Evolutionary conservation across 176 grass and related monocot species (phyloP).

Genomic region (Musa itinerans): DNA sequence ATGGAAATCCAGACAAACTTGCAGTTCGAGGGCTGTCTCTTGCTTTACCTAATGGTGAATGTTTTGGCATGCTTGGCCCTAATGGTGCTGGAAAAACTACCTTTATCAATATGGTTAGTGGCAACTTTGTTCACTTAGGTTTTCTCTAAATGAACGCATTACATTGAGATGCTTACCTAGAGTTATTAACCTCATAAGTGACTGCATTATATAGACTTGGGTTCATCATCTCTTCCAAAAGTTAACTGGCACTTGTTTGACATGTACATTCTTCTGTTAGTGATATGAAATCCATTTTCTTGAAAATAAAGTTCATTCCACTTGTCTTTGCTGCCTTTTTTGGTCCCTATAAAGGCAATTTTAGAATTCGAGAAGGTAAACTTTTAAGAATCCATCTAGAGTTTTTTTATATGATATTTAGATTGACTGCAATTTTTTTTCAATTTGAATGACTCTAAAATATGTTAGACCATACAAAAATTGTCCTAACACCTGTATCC

Average conservation of each 20-base stretch:
- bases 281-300: background rate
- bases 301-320: background rate
- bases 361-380: background rate
- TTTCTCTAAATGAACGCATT: no score
- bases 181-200: background rate
- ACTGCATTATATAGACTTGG: background rate
- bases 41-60: constrained; percentile 75
- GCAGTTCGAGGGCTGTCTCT: constrained; percentile 88
- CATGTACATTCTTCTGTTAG: background rate
- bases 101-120: constrained; percentile 89
- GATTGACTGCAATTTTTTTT: no score
- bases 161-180: background rate
- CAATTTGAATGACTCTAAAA: no score
- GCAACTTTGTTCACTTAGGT: background rate
- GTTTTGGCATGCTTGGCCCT: constrained; percentile 94
- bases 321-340: background rate
- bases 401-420: background rate
- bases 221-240: background rate
- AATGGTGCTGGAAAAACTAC: constrained; percentile 96
- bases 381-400: background rate
- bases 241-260: no score
- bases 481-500: background rate
- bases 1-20: constrained; percentile 85
- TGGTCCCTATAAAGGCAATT: no score
- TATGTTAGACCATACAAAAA: no score